These are phyloP conservation scores for Cucumis hystrix DNA, from an alignment of 306 rosid genomes.

Conservation along the genomic window DNA sequence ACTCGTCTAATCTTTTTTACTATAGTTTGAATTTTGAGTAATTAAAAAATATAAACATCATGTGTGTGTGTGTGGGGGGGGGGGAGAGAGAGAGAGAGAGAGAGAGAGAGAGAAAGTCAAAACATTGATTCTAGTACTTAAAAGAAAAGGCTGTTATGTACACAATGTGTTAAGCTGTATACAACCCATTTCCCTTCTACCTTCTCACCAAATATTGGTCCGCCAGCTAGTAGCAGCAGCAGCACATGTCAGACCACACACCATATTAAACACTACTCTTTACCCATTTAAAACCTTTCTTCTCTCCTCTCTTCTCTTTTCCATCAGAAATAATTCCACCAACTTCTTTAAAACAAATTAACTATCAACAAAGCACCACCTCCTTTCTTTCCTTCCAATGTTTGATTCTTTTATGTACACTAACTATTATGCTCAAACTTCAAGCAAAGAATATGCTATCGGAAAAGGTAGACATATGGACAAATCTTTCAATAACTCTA, in stretches of 20 bases:
- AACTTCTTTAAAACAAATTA: slow-evolving; percentile 18
- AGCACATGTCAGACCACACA: too few species aligned
- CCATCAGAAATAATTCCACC: not conserved
- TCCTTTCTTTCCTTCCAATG: not conserved
- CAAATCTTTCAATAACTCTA: slow-evolving; percentile 9
- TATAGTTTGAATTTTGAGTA: not conserved
- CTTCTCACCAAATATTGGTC: not conserved
- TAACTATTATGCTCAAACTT: slow-evolving; percentile 21
- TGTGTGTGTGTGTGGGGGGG: too few species aligned
- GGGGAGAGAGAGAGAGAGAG: not conserved
- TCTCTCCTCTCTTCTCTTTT: not conserved
- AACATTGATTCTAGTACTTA: not conserved
- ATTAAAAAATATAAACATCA: not conserved
- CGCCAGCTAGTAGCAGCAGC: not conserved
- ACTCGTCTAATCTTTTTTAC: not conserved
- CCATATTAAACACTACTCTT: not conserved
- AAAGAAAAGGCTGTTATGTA: not conserved
- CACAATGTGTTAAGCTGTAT: slow-evolving; percentile 6
- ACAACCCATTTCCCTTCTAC: not conserved
- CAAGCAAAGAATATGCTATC: slow-evolving; percentile 52
- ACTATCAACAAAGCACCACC: slow-evolving; percentile 29
- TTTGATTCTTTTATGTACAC: slow-evolving; percentile 37
- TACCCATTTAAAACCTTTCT: not conserved
- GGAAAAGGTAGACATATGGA: slow-evolving; percentile 18
- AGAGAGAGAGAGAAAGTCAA: not conserved